Percentiles rank a stretch among this genome's conserved stretches.
These are phyloP conservation scores for Trametes polyzona DNA, from an alignment of 1,284 basidiomycete species.

Conservation along the genomic window DNA sequence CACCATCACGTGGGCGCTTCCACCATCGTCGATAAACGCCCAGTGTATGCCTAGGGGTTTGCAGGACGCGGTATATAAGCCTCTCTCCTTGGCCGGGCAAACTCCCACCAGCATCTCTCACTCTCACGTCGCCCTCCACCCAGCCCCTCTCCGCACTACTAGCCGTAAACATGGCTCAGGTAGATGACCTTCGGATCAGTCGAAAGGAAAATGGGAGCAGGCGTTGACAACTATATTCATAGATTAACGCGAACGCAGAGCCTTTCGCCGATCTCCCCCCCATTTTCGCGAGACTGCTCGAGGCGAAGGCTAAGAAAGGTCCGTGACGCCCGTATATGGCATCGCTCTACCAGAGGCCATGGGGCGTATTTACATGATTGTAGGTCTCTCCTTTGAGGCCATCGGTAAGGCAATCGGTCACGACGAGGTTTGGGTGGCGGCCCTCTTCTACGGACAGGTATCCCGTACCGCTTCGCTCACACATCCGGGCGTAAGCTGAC, in stretches of 20 bases:
- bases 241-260: conserved; percentile 47
- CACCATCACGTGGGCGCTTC: conserved; percentile 16
- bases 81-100: not conserved
- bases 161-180: conserved; percentile 4
- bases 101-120: conserved; percentile 17
- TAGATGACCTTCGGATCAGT: not conserved
- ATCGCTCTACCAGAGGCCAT: not conserved
- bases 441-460: conserved; percentile 86
- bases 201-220: not conserved
- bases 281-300: conserved; percentile 55
- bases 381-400: conserved; percentile 74
- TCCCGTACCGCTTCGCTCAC: conserved; percentile 15
- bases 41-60: conserved; percentile 4
- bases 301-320: conserved; percentile 75
- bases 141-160: not conserved
- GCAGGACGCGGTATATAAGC: conserved; percentile 20
- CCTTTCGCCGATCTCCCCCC: conserved; percentile 60
- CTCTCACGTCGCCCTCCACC: not conserved
- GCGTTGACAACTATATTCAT: not conserved
- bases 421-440: conserved; percentile 89
- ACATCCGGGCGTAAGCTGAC: not conserved
- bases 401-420: conserved; percentile 73
- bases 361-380: not conserved
- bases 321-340: not conserved
- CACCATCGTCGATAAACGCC: conserved; percentile 9